Evolutionary conservation across 2,329 filamentous ascomycete species (phyloP), one percentile per base, ranked within the genome.

Genomic region (Fusarium burgessii): DNA sequence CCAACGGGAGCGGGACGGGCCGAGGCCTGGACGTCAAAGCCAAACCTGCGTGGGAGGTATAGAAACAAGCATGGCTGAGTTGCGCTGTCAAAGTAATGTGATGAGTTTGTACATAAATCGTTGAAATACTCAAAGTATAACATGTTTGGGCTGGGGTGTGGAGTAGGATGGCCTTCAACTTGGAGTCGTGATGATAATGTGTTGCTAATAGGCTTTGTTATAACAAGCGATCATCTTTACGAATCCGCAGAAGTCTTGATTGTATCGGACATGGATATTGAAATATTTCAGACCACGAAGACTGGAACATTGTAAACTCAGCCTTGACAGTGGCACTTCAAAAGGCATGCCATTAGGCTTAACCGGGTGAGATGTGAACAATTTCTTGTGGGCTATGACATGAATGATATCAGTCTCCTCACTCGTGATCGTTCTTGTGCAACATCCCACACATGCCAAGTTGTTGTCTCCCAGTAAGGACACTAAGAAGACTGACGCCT

Each of bases 1-100:
- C 18, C 33, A 38, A 49, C 38, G 38, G 33, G 32, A 46, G 29
- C 62, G 70, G 66, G 58, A 47, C 66, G 69, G 62, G 61, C 69
- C 70, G 69, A 33, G 42, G 33, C 59, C 41, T 47, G 20, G 47
- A 71, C 40, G 23, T 56, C n/a, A 52, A 61, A 55, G 33, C 38
- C 49, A 29, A 58, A 66, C 27, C 17, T 51, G 27, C 15, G 46
- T 32, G 17, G 47, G 42, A 23, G 52, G n/a, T 29, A 50, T 50
- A 51, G n/a, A 67, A 23, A 18, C 41, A 46, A 38, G 25, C 17
- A 47, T 35, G 52, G 18, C 25, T n/a, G n/a, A 35, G 38, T 15
- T 35, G 47, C n/a, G 23, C 10, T 36, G 32, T 32, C 25, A 18
- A 20, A 35, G 33, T 23, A 49, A 49, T 33, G 18, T 17, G 17